phyloP scores from a whole-genome alignment of 441 rosid genomes.

The Populus hybrid region DNA sequence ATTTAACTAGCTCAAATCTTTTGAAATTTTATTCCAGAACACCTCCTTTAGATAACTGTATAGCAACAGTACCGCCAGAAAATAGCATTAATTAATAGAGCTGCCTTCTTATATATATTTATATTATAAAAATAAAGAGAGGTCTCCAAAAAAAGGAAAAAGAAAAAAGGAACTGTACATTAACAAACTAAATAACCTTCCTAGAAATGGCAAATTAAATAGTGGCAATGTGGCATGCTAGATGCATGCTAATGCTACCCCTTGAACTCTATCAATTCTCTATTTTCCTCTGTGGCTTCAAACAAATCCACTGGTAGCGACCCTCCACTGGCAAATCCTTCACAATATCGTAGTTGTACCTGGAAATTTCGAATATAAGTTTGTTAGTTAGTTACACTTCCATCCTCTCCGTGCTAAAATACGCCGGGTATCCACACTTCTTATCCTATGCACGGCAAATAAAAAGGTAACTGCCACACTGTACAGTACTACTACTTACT shows the following conservation, averaged over 20 bases:
- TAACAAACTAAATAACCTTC: neutral
- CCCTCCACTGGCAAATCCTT: slow-evolving; percentile 75
- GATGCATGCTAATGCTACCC: slow-evolving; percentile 29
- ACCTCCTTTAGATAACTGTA: neutral
- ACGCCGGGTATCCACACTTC: slow-evolving; percentile 16
- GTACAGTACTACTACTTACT: slow-evolving; percentile 36
- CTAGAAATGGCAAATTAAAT: slow-evolving; percentile 9
- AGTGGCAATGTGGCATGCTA: slow-evolving; percentile 6
- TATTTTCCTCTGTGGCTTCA: slow-evolving; percentile 35
- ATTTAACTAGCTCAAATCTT: neutral
- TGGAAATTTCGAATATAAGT: slow-evolving; percentile 23
- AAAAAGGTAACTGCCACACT: neutral
- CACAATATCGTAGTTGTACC: slow-evolving; percentile 71
- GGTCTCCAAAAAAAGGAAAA: neutral
- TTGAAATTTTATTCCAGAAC: slow-evolving; percentile 9
- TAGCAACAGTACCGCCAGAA: neutral
- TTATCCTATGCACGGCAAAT: slow-evolving; percentile 34
- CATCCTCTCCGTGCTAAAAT: slow-evolving; percentile 25
- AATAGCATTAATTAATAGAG: neutral
- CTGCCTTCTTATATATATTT: neutral
- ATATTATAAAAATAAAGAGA: neutral
- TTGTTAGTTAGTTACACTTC: slow-evolving; percentile 45
- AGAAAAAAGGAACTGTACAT: slow-evolving; percentile 25
- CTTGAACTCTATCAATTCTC: slow-evolving; percentile 30
- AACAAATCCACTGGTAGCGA: slow-evolving; percentile 67